phyloP scores from a whole-genome alignment of 371 early-diverging fungal species.

The Rhizopus delemar region DNA sequence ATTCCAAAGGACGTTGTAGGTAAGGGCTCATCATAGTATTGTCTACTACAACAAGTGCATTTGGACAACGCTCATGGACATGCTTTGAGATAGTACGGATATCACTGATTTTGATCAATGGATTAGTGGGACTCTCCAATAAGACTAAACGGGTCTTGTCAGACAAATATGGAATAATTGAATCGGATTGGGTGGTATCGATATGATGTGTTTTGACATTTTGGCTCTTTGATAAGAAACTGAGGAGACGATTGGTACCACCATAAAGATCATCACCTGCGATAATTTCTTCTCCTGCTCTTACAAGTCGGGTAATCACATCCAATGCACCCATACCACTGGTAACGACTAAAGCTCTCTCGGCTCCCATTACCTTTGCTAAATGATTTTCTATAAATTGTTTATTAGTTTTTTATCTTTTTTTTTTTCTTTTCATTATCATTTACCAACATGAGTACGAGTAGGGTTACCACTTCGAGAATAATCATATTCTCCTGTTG shows the following conservation, averaged over 20 bases:
- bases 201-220: conserved; percentile 81
- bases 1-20: conserved; percentile 80
- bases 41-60: conserved; percentile 86
- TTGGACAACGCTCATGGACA: conserved; percentile 69
- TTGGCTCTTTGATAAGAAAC: conserved; percentile 67
- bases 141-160: conserved; percentile 81
- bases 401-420: neutral
- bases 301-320: conserved; percentile 78
- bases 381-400: conserved; percentile 71
- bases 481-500: conserved; percentile 92
- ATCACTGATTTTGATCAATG: conserved; percentile 82
- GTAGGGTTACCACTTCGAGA: conserved; percentile 90
- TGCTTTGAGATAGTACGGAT: conserved; percentile 71
- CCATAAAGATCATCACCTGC: conserved; percentile 92
- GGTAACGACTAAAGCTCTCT: conserved; percentile 74
- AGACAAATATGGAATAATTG: conserved; percentile 63
- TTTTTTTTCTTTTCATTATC: neutral
- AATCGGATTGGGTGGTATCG: conserved; percentile 72
- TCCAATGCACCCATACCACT: conserved; percentile 92
- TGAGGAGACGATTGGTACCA: conserved; percentile 82
- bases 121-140: conserved; percentile 92
- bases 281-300: conserved; percentile 81
- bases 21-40: conserved; percentile 95
- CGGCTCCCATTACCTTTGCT: conserved; percentile 83
- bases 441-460: conserved; percentile 77